Base-by-base conservation (phyloP, 192 early-diverging fungal species). In the Paraglomus brasilianum region DNA sequence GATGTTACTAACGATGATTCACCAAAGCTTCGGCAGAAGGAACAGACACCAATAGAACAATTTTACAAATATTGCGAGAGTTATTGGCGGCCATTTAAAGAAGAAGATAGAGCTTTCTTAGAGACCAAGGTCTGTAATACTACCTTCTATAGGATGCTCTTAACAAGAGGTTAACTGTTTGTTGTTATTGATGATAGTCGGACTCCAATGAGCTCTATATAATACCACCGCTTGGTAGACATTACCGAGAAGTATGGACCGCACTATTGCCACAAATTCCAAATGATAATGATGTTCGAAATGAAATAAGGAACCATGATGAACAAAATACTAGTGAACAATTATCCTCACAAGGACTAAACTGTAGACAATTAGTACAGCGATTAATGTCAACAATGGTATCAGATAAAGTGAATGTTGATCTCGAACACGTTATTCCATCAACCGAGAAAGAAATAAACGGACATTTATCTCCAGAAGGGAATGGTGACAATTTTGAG, bases 31-130 rank as follows among this genome's bases (percentile, higher is more conserved):
- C 46, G 38, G 49, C 24, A n/a, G 46, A 58, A 58, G 17, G 56
- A 85, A 82, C 77, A 96, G 84, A 88, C 95, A 19, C 90, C 92
- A n/a, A 90, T 94, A 51, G 83, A 85, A 14, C 84, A 85, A 5
- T 98, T 93, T 70, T 95, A 88, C 89, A 65, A 81, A 7, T 90
- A 88, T 7, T 77, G 89, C 49, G 96, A 96, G 19, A 92, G 94
- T 67, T 96, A 89, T 67, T 93, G 92, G 69, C 78, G 93, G 17
- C 79, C 78, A 39, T 82, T 96, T 50, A 84, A 80, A 17, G 92
- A 95, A 56, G 89, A 91, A 15, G 96, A 98, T 74, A 58, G 94
- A 22, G 72, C 74, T 11, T 85, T 87, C 55, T 72, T 98, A 63
- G 82, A 91, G 66, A 69, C 80, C 43, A 75, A 83, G 55, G 85